Conservation (phyloP, 2,329 filamentous ascomycete genomes). For the Colletotrichum sublineola region DNA sequence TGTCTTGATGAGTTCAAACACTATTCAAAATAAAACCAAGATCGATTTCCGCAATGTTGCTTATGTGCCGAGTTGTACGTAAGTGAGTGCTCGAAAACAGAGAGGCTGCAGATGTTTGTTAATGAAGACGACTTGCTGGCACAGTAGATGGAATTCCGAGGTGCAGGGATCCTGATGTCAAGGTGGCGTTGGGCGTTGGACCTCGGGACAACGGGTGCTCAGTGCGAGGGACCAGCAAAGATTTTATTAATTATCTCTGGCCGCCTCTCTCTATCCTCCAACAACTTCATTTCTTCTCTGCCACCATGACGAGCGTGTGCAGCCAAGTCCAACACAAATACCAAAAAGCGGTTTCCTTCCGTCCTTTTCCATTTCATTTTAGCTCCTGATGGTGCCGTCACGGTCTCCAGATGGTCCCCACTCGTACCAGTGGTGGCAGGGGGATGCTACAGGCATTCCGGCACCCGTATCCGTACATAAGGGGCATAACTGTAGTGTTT, state of each 20-base stretch:
- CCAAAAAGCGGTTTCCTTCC: too few species aligned
- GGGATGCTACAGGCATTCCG: neutral
- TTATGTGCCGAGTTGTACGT: too few species aligned
- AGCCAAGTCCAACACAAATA: too few species aligned
- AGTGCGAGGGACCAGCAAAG: neutral
- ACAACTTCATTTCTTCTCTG: neutral
- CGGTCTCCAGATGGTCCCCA: neutral
- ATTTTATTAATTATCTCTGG: neutral
- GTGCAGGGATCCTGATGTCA: neutral
- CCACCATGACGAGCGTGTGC: neutral
- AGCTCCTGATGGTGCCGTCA: neutral
- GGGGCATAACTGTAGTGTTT: fast-evolving
- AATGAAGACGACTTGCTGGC: too few species aligned
- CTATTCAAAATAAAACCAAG: too few species aligned
- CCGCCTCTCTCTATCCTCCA: neutral
- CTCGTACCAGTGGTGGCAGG: neutral
- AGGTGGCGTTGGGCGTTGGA: neutral
- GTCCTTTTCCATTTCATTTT: neutral
- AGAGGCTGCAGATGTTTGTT: too few species aligned
- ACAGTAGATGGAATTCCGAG: too few species aligned
- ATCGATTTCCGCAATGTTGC: too few species aligned
- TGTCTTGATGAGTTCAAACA: neutral
- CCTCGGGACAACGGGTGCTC: neutral
- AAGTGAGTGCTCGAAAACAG: too few species aligned
- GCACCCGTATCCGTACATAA: neutral